Base-by-base conservation (phyloP, 768 basidiomycete genomes). In the Russula sp. region DNA sequence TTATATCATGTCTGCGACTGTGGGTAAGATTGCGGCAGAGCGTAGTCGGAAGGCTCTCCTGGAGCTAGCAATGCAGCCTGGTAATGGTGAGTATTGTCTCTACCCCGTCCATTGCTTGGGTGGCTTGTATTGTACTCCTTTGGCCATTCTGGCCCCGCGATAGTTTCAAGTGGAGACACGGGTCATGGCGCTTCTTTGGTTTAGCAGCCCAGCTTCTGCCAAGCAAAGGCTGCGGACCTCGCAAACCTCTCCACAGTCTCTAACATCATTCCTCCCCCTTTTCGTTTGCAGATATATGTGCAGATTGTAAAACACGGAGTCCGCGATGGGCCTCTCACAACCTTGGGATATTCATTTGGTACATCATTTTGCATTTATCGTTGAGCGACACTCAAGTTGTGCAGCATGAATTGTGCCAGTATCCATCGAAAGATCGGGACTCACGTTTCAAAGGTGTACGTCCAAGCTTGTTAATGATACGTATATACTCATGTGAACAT, bases 401-500 rank as follows among this genome's bases (percentile, higher is more conserved):
- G 39, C 63, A 94, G 93, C 68, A 79, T 93, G 46, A 83, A 82
- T 67, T 98, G 95, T 71, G 95, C 95, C 16, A 88, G 88, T 61
- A 84, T 96, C 54, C 95, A 98, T 76, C 82, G 95, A 56, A 96
- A 95, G 77, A 86, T 98, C 61, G 95, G 95, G 2, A 95, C 92
- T 5, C 95, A 98, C 72, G 79, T 93, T 66, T 84, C 89, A 0
- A 94, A 97, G 83, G 90, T 98, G 92, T 94, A 78, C 71, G 83
- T 78, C 35, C 53, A 11, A 20, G 8, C n/a, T 25, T 25, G 8
- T 39, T 57, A 32, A 16, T 47, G 42, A 48, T 18, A 38, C 13
- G 53, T 60, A 49, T 18, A 20, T 51, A 20, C 45, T 29, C 7
- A 47, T 32, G 32, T 35, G 9, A 20, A 53, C 32, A 5, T 42